Evolutionary conservation across 2,329 filamentous ascomycete species (phyloP).

Genomic region (Diaporthe citri): DNA sequence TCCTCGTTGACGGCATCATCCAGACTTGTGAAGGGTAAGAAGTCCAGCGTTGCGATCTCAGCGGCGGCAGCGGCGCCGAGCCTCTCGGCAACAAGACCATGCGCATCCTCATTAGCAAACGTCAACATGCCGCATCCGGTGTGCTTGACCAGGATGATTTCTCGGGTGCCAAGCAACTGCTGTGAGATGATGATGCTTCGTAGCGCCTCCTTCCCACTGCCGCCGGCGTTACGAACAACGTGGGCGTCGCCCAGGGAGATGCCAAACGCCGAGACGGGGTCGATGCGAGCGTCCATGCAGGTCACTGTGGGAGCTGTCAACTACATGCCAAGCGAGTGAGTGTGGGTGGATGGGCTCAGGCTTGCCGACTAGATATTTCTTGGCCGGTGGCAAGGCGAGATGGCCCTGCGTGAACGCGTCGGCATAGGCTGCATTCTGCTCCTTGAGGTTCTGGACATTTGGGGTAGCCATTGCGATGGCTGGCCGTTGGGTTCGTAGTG

Average conservation of each 20-base stretch:
- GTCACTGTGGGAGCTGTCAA: conserved; percentile 62
- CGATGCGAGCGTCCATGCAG: conserved; percentile 85
- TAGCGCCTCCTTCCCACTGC: conserved; percentile 75
- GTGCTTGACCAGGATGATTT: conserved; percentile 82
- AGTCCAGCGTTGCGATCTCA: conserved; percentile 62
- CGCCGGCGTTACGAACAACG: conserved; percentile 81
- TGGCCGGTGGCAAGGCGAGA: conserved; percentile 76
- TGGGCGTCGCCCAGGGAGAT: conserved; percentile 82
- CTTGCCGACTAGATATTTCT: conserved; percentile 75
- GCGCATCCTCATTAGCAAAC: conserved; percentile 71
- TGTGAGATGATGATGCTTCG: conserved; percentile 83
- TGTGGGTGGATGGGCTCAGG: not conserved
- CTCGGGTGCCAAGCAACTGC: conserved; percentile 81
- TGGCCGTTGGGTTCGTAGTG: not conserved
- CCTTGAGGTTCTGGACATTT: conserved; percentile 47
- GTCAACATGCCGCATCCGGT: conserved; percentile 83
- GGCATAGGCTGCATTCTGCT: conserved; percentile 46
- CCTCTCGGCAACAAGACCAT: conserved; percentile 68
- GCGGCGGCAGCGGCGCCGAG: conserved; percentile 64
- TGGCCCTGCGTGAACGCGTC: conserved; percentile 72
- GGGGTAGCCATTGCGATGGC: conserved; percentile 41
- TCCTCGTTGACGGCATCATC: conserved; percentile 76
- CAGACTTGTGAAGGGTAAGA: conserved; percentile 74
- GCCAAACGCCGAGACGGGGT: conserved; percentile 77
- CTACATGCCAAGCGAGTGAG: conserved; percentile 39